A percentile compares a stretch with the other conserved stretches of the same genome.
Conservation (phyloP, 768 basidiomycete species). For the Pleurotus pulmonarius region DNA sequence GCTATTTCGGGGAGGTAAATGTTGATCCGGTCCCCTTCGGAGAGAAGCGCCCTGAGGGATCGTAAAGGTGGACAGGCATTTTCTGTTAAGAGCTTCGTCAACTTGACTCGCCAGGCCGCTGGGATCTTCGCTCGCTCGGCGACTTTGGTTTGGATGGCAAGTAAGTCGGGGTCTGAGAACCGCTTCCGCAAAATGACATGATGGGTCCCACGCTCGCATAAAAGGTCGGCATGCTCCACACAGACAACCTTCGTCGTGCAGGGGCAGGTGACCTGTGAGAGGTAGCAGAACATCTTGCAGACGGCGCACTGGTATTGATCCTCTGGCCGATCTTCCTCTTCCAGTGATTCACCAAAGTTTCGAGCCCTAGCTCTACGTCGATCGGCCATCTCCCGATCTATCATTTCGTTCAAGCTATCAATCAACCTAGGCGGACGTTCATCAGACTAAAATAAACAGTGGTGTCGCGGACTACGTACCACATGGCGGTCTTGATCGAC, state of each 20-base stretch:
- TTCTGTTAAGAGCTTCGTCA: conserved; percentile 63
- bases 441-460: neutral
- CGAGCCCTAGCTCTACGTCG: conserved; percentile 59
- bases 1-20: conserved; percentile 68
- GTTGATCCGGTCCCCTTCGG: conserved; percentile 87
- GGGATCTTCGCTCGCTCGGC: conserved; percentile 73
- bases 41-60: conserved; percentile 73
- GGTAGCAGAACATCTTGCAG: conserved; percentile 94
- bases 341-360: conserved; percentile 64
- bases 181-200: conserved; percentile 71
- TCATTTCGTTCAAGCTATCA: conserved; percentile 85
- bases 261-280: conserved; percentile 84
- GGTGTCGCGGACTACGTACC: conserved; percentile 47
- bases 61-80: conserved; percentile 72
- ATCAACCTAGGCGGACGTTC: conserved; percentile 57
- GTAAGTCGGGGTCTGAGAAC: conserved; percentile 75
- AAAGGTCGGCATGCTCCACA: conserved; percentile 73
- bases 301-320: conserved; percentile 93
- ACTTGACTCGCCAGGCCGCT: conserved; percentile 67
- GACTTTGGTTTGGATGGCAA: conserved; percentile 62
- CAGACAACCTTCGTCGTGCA: conserved; percentile 82
- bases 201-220: conserved; percentile 55
- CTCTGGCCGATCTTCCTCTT: conserved; percentile 80
- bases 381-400: conserved; percentile 70
- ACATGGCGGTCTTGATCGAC: conserved; percentile 88